Percentiles rank a stretch among this genome's conserved stretches.
Conservation (phyloP, 2,329 filamentous ascomycete genomes). For the Furcasterigmium furcatum region DNA sequence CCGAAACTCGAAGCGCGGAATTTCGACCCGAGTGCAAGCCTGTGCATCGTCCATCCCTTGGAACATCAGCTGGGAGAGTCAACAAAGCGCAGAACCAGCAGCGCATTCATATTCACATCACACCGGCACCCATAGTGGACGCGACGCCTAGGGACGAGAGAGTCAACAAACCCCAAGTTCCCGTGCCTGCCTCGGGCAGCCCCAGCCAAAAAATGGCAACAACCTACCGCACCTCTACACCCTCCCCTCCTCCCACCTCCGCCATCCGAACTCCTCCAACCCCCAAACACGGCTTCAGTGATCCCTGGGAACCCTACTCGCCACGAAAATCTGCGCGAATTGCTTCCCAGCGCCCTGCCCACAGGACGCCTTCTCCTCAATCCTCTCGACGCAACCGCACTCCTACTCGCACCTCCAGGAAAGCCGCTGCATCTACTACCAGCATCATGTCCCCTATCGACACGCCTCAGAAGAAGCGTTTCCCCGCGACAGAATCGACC, state of each 20-base stretch:
- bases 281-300: constrained; percentile 63
- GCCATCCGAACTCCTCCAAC: constrained; percentile 64
- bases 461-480: constrained; percentile 41
- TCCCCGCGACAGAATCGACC: constrained; percentile 38
- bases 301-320: constrained; percentile 70
- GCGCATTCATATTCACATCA: too few species aligned
- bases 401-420: constrained; percentile 29
- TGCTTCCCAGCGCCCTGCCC: constrained; percentile 47
- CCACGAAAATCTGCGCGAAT: constrained; percentile 68
- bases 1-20: too few species aligned
- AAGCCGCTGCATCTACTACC: constrained; percentile 17
- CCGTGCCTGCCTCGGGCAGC: constrained; percentile 1
- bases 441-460: constrained; percentile 20
- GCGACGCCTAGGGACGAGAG: too few species aligned
- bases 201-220: constrained; percentile 8
- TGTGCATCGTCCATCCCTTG: too few species aligned
- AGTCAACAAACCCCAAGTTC: not conserved
- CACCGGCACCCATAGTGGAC: too few species aligned
- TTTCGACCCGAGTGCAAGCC: too few species aligned
- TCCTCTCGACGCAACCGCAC: constrained; percentile 25
- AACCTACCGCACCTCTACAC: constrained; percentile 42
- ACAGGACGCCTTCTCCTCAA: constrained; percentile 55
- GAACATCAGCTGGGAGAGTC: too few species aligned
- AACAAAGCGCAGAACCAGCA: too few species aligned
- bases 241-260: constrained; percentile 52